Evolutionary conservation across 2,329 filamentous ascomycete genomes (phyloP), one percentile per base, ranked within the genome.

Genomic region (Herpotrichia juniperi): DNA sequence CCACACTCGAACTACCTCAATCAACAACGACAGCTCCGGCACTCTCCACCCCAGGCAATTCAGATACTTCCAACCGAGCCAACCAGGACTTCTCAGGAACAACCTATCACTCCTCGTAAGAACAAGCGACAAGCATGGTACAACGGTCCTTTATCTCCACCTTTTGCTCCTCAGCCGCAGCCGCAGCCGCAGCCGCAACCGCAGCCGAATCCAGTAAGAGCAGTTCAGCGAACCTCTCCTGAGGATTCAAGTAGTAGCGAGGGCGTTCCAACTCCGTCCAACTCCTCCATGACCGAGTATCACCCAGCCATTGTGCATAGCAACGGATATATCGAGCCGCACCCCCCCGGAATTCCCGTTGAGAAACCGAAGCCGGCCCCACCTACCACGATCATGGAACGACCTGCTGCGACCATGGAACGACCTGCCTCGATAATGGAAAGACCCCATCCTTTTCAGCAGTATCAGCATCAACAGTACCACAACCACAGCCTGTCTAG

Each of bases 71-170:
- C 59, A 16, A 71, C 58, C 72, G 74, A 63, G 64, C 56, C 66
- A 63, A 58, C 59, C 65, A 58, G 66, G 64, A 71, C 69, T 53
- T 75, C 60, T 57, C 74, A 70, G 59, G 71, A 73, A 51, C 68
- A 54, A 30, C 71, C 73, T 28, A 76, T 80, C 9, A 85, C 83
- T 0, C 78, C 83, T 3, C 80, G 84, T 8, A 85, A 84, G 56
- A 77, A 76, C 25, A 90, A 89, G 66, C 82, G 89, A 2, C 86
- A 87, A 53, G 89, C 82, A 1, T 92, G 88, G 88, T 91, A 91
- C 62, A 85, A 90, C 51, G 82, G 81, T 10, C 81, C 81, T 22
- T 56, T 77, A 16, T 54, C 61, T 30, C 54, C 66, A 48, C 59
- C 71, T 46, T 53, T 64, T 8, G 58, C 61, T 25, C 31, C 54